Conservation (phyloP, 2,329 filamentous ascomycete genomes). For the Talaromyces funiculosus region DNA sequence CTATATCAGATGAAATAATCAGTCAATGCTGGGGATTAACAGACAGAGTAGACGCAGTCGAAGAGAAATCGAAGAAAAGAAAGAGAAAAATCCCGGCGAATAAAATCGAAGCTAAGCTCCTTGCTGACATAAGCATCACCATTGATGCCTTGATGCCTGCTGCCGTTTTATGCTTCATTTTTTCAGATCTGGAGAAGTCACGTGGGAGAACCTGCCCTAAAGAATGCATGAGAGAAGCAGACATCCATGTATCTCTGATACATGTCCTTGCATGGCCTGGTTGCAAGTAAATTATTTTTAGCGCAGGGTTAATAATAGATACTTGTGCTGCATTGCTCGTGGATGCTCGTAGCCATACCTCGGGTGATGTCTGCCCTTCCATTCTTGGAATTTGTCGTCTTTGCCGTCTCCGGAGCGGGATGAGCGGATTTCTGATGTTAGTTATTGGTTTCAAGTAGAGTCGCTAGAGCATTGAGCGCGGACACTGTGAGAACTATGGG, state of each 20-base stretch:
- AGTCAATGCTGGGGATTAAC: not conserved
- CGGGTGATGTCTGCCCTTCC: conserved; percentile 27
- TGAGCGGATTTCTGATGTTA: not conserved
- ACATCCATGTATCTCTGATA: not conserved
- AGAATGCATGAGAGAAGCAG: not conserved
- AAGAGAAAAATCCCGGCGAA: conserved; percentile 6
- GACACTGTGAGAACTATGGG: conserved; percentile 13
- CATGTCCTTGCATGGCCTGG: not conserved
- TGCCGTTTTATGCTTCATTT: too few relatives aligned
- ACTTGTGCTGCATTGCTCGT: not conserved
- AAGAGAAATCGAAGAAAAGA: not conserved
- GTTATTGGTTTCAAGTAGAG: not conserved
- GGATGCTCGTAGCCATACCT: not conserved
- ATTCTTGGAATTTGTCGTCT: conserved; percentile 21
- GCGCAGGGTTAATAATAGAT: not conserved
- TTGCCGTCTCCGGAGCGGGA: not conserved
- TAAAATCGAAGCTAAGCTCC: conserved; percentile 2
- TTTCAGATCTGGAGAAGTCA: not conserved
- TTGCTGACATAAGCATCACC: not conserved
- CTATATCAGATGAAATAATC: not conserved
- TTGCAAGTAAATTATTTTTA: not conserved
- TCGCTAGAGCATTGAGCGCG: conserved; percentile 16
- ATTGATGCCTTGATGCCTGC: not conserved
- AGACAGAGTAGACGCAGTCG: not conserved
- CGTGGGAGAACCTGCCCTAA: not conserved